Base-by-base conservation (phyloP, 768 basidiomycete genomes). In the Tephrocybe sp. region DNA sequence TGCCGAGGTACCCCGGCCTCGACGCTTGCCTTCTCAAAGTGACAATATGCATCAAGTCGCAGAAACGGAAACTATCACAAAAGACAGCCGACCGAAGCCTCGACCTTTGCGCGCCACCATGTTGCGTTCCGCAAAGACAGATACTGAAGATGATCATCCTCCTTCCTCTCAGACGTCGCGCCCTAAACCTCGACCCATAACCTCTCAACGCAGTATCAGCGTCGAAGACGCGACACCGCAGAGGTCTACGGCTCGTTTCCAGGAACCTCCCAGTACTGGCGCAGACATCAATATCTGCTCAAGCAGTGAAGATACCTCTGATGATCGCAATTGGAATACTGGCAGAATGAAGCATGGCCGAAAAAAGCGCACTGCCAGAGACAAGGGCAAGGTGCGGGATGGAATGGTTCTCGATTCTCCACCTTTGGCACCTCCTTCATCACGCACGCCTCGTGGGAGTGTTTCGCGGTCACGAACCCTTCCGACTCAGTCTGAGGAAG, bases 251-350 rank as follows among this genome's bases (percentile, higher is more conserved):
- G 40, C 43, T 1, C 27, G 19, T 4, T 18, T 15, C 16, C 36
- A 30, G 13, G 12, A 13, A 9, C 31, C 33, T 24, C 47, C 48
- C 19, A 21, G 8, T 36, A 29, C 27, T 29, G 11, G 27, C 27
- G 33, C 45, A 9, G 43, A 48, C 18, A 33, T 58, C 24, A 31
- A 57, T 19, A 53, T 54, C 23, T 51, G 53, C 33, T 47, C 47
- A 16, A 53, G 50, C 42, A 52, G 51, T 23, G 54, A 53, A 10
- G 52, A 45, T 15, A 36, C 44, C 19, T 16, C 24, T 7, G 54
- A 40, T 8, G 54, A 40, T 16, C 38, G 18, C 11, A 29, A 42
- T 5, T 51, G 46, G 51, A 49, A 58, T 34, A 50, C 21, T 8
- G 53, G 57, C 13, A 45, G 54, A 29, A 50, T 50, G 50, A 36